Base-by-base conservation (phyloP, 192 early-diverging fungal species). In the Backusella liffmaniae region DNA sequence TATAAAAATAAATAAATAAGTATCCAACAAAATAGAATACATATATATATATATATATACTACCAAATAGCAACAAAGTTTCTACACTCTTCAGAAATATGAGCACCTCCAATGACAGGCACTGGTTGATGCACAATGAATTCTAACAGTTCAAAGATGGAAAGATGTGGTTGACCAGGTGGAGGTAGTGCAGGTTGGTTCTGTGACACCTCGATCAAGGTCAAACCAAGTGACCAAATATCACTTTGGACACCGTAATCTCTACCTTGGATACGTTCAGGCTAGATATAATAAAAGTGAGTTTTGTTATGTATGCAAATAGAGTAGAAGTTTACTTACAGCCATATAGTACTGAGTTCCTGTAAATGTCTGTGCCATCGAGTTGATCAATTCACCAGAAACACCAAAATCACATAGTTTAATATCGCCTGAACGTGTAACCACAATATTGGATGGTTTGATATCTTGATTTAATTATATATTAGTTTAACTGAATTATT, bases 401-500 rank as follows among this genome's bases (percentile, higher is more conserved):
- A 99, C 98, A 32, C 97, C 97, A 84, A 99, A 97, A 82, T 99
- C 97, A 67, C 95, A 97, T 30, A 99, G 88, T 79, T 99, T 99
- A 77, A 99, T 93, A 76, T 95, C 88, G 16, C 98, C 98, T 5
- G 86, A 82, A 51, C 90, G 88, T 32, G 97, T 96, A 4, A 98
- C 87, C 56, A 99, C 80, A 74, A 99, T 97, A 81, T 99, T 99
- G 32, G 95, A 97, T 15, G 98, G 98, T 84, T 99, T 99, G 80
- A 99, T 90, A 78, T 99, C 98, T 59, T 32, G 32, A 32, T 32
- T 23, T 18, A 5, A 53, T 53, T 8, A 23, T 53, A 9, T 21
- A 53, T 26, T 59, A 59, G 8, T 26, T 1, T 6, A 23, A 23
- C 10, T 56, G 32, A 56, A 8, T 10, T 7, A n/a, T 53, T 42